Base-by-base conservation (phyloP, 116 monocot species). In the Trichopus zeylanicus region DNA sequence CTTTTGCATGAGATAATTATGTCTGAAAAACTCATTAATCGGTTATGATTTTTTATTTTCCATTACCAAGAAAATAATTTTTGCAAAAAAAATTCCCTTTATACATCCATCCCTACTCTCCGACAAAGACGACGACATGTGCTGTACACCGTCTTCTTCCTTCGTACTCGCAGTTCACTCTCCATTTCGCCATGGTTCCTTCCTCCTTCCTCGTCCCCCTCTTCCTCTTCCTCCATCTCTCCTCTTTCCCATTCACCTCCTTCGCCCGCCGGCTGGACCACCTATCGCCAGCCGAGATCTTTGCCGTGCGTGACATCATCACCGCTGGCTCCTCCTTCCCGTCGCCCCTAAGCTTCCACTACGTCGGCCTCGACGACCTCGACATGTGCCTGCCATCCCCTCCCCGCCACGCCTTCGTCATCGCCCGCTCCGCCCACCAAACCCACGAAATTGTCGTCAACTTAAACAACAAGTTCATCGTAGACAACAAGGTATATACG, bases 341-440 rank as follows among this genome's bases (percentile, higher is more conserved):
- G 0, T 53, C 42, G 13, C 46, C 72, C n/a, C 57, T 74, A 6
- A 30, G 35, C 61, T 87, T 87, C 87, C 78, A 87, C 55, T 78
- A 87, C 26, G 70, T 82, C 30, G 78, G 78, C 53, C 78, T 82
- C 30, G 81, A 78, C 60, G 78, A 82, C 22, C 82, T 78, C 12
- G 78, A 87, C 56, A 87, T 82, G n/a, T n/a, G 57, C 22, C 55
- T 12, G 28, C 34, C 15, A 27, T 82, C 21, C 60, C 66, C 46
- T 56, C 69, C 70, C 6, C 76, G 81, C 18, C 72, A 54, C 2
- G 86, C 86, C 53, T 62, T 75, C 29, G 72, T 64, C 47, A 75
- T 86, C 38, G 63, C 56, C 32, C 77, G 81, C 5, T 56, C 75
- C 21, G 57, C 37, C 35, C 15, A 52, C 6, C 47, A 56, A 47